A percentile compares a stretch with the other conserved stretches of the same genome.
These are phyloP conservation scores for Colletotrichum sidae DNA, from an alignment of 2,329 filamentous ascomycete genomes.

Conservation along the genomic window DNA sequence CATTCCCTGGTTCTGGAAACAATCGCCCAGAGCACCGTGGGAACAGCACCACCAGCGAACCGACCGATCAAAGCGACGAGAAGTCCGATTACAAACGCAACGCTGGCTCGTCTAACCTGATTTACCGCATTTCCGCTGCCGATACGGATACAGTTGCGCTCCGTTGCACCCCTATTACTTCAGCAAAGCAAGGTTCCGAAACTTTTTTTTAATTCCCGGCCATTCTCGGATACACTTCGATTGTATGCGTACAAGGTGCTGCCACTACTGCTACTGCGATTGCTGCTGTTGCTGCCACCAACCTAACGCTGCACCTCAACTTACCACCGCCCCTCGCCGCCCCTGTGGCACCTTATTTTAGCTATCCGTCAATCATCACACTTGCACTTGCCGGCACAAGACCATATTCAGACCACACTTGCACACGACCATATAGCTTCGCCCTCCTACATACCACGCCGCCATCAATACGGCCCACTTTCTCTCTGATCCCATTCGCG, in stretches of 20 bases:
- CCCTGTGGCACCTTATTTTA: slow-evolving; percentile 38
- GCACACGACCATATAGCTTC: slow-evolving; percentile 34
- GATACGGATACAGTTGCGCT: not conserved
- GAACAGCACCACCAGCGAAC: too few species aligned
- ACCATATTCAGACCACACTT: not conserved
- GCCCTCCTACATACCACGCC: slow-evolving; percentile 18
- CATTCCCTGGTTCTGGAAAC: too few species aligned
- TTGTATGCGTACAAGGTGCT: not conserved
- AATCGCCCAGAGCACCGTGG: too few species aligned
- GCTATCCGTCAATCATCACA: slow-evolving; percentile 35
- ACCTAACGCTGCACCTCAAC: slow-evolving; percentile 1
- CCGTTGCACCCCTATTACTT: slow-evolving; percentile 28
- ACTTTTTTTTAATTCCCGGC: slow-evolving; percentile 27
- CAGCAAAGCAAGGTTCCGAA: slow-evolving; percentile 36
- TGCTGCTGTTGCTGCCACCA: not conserved
- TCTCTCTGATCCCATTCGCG: slow-evolving; percentile 18
- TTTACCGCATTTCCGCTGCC: not conserved
- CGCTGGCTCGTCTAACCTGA: too few species aligned
- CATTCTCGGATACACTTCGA: slow-evolving; percentile 17
- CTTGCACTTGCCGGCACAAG: slow-evolving; percentile 29
- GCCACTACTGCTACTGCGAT: not conserved
- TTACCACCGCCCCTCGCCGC: slow-evolving; percentile 25
- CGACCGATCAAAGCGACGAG: not conserved
- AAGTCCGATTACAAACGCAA: too few species aligned
- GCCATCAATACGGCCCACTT: slow-evolving; percentile 28